These are phyloP conservation scores for Aspergillus baeticus DNA, from an alignment of 495 filamentous ascomycete genomes.

Conservation along the genomic window DNA sequence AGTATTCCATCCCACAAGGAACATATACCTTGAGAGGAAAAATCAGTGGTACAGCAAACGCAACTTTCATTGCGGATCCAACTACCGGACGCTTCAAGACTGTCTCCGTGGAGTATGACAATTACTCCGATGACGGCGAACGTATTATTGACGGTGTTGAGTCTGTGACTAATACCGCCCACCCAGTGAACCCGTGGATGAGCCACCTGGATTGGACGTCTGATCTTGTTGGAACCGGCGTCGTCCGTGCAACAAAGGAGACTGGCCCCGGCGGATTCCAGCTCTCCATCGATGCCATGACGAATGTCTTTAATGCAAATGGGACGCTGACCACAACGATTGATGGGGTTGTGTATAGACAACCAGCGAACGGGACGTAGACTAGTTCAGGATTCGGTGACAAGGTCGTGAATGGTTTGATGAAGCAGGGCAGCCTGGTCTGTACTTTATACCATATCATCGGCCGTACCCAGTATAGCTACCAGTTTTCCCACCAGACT, in stretches of 20 bases:
- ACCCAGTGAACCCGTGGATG: not conserved
- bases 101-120: constrained; percentile 17
- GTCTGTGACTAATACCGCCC: constrained; percentile 5
- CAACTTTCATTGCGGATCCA: not conserved
- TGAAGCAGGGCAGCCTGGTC: too few species aligned
- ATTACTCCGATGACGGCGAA: constrained; percentile 24
- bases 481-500: too few species aligned
- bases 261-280: constrained; percentile 23
- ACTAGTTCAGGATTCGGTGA: too few species aligned
- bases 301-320: constrained; percentile 25
- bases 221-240: constrained; percentile 16
- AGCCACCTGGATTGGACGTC: constrained; percentile 23
- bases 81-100: constrained; percentile 3
- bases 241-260: constrained; percentile 15
- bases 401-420: too few species aligned
- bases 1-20: not conserved
- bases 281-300: constrained; percentile 16
- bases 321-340: constrained; percentile 24
- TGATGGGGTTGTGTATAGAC: constrained; percentile 19
- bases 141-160: constrained; percentile 19
- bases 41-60: constrained; percentile 9
- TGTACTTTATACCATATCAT: too few species aligned
- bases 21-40: constrained; percentile 17
- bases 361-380: constrained; percentile 24
- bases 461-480: too few species aligned